These are phyloP conservation scores for Plenodomus tracheiphilus DNA, from an alignment of 2,329 filamentous ascomycete species.

Conservation along the genomic window DNA sequence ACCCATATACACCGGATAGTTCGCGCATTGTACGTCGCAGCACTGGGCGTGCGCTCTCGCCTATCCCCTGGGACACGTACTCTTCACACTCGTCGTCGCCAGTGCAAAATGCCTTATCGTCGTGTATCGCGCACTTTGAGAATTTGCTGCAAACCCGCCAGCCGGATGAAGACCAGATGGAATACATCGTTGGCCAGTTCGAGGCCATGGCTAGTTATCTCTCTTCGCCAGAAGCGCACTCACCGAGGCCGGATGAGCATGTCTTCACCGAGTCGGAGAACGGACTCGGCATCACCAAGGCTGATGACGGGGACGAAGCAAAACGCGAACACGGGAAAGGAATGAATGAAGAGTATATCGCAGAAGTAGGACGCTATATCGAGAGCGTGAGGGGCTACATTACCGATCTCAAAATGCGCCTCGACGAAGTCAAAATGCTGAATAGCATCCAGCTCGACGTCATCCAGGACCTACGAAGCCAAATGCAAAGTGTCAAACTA, in stretches of 20 bases:
- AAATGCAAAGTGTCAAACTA: constrained; percentile 22
- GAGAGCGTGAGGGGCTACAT: constrained; percentile 29
- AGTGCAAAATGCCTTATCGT: constrained; percentile 36
- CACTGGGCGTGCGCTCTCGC: constrained; percentile 19
- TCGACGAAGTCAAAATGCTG: constrained; percentile 40
- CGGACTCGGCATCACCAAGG: constrained; percentile 6
- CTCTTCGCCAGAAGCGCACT: constrained; percentile 30
- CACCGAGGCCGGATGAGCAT: constrained; percentile 21
- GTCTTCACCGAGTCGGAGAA: constrained; percentile 18
- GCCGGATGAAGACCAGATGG: constrained; percentile 40
- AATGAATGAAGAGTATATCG: constrained; percentile 24
- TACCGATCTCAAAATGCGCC: constrained; percentile 29
- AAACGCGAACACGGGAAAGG: constrained; percentile 3
- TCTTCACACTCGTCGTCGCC: constrained; percentile 25
- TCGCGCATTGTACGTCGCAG: constrained; percentile 23
- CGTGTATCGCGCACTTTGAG: constrained; percentile 37
- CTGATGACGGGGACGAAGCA: constrained; percentile 1
- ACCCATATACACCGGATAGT: constrained; percentile 40
- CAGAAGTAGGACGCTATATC: constrained; percentile 32
- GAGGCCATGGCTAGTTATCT: constrained; percentile 38
- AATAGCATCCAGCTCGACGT: constrained; percentile 39
- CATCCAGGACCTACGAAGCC: constrained; percentile 31
- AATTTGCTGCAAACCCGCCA: constrained; percentile 33
- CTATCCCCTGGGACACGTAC: constrained; percentile 30
- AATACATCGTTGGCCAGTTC: constrained; percentile 38